Evolutionary conservation across 192 early-diverging fungal species (phyloP).

Genomic region (Linderina pennispora): DNA sequence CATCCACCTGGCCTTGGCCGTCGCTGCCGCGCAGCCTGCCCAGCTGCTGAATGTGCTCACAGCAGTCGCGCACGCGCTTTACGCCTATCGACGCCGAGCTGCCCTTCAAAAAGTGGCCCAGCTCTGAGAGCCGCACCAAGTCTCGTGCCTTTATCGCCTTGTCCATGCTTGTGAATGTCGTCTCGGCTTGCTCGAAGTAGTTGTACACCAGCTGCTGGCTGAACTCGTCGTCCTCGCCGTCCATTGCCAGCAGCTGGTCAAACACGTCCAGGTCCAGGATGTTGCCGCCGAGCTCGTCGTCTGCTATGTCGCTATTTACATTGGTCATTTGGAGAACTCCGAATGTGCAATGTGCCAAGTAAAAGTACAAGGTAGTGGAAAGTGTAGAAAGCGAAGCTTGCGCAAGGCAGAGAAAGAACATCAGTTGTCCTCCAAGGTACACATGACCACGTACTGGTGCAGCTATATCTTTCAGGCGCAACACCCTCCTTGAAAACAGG

Average conservation of each 20-base stretch:
- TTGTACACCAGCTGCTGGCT: constrained; percentile 68
- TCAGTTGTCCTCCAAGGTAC: no score
- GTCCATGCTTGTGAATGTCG: constrained; percentile 74
- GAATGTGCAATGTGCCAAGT: no score
- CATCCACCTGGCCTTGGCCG: constrained; percentile 42
- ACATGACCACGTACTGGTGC: no score
- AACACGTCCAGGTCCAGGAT: constrained; percentile 79
- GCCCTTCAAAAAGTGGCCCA: constrained; percentile 92
- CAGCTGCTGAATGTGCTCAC: constrained; percentile 84
- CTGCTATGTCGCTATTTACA: constrained; percentile 8
- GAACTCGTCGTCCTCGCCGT: constrained; percentile 80
- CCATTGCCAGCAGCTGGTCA: constrained; percentile 88
- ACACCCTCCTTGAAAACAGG: no score
- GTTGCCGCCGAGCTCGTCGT: constrained; percentile 35
- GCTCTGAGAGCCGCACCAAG: constrained; percentile 60
- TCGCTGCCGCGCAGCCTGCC: constrained; percentile 50
- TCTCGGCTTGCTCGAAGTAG: constrained; percentile 81
- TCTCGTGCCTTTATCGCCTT: constrained; percentile 55
- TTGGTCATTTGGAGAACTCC: no score
- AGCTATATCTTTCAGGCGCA: no score
- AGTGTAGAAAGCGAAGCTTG: no score
- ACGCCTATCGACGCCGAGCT: constrained; percentile 83
- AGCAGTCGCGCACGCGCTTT: constrained; percentile 69
- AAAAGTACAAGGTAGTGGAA: no score
- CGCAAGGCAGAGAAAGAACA: no score